Conservation (phyloP, 495 filamentous ascomycete species). For the Wilcoxina mikolae region DNA sequence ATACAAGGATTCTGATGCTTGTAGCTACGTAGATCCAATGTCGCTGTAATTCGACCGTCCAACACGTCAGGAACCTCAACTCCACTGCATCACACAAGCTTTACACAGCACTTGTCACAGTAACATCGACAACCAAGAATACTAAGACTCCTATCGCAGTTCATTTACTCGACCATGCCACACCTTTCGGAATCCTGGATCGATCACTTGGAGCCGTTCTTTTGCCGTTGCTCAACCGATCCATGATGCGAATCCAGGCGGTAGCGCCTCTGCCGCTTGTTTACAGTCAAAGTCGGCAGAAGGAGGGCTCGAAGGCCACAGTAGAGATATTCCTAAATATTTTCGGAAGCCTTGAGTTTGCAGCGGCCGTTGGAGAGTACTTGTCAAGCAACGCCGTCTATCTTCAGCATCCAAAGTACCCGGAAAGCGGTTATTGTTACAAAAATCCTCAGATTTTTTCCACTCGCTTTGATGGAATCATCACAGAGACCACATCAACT, state of each 20-base stretch:
- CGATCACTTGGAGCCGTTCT: background rate
- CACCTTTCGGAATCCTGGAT: background rate
- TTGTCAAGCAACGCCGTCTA: too few relatives aligned
- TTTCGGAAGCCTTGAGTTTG: too few relatives aligned
- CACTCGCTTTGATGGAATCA: too few relatives aligned
- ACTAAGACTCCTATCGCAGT: background rate
- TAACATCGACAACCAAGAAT: background rate
- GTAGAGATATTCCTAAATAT: too few relatives aligned
- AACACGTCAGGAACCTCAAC: background rate
- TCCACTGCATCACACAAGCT: background rate
- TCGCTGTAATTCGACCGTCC: background rate
- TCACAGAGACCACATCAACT: too few relatives aligned
- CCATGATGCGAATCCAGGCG: constrained; percentile 6
- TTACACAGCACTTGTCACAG: background rate
- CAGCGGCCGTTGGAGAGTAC: too few relatives aligned
- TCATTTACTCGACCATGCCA: background rate
- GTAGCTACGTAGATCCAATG: background rate
- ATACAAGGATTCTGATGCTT: background rate
- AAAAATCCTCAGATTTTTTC: too few relatives aligned
- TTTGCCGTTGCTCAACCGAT: background rate
- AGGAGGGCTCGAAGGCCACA: too few relatives aligned
- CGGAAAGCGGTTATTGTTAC: too few relatives aligned
- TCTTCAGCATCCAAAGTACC: too few relatives aligned
- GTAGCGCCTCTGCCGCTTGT: constrained; percentile 2
- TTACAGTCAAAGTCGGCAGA: background rate